These are phyloP conservation scores for Kodamaea fukazawae DNA, from an alignment of 805 yeast species.

Conservation along the genomic window DNA sequence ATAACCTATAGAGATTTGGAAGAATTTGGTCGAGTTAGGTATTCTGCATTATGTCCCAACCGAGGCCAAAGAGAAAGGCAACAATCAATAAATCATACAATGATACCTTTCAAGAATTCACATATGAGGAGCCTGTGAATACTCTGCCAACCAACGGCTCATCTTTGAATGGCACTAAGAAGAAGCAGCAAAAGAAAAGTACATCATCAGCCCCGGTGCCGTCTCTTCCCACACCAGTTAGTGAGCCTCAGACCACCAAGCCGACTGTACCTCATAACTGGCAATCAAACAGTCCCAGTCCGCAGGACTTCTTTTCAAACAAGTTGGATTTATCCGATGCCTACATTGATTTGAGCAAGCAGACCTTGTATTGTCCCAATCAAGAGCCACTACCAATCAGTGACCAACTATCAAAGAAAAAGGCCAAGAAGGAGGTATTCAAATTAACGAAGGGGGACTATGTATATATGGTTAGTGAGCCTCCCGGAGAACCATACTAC, in stretches of 20 bases:
- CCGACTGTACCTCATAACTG: constrained; percentile 43
- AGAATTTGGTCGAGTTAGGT: background rate
- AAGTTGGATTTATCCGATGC: constrained; percentile 42
- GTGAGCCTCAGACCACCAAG: constrained; percentile 1
- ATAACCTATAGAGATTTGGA: background rate
- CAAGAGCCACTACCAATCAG: constrained; percentile 17
- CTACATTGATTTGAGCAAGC: constrained; percentile 35
- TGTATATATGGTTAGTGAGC: constrained; percentile 84
- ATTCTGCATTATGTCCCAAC: constrained; percentile 18
- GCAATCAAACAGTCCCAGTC: constrained; percentile 42
- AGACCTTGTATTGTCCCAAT: constrained; percentile 38
- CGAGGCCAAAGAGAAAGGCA: constrained; percentile 38
- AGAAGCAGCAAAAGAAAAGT: background rate
- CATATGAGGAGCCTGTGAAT: constrained; percentile 19
- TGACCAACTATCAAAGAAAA: constrained; percentile 4
- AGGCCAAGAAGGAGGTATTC: constrained; percentile 23
- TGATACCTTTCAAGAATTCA: constrained; percentile 29
- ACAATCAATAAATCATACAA: constrained; percentile 35
- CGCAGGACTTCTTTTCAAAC: constrained; percentile 41
- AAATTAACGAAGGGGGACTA: constrained; percentile 55
- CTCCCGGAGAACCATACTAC: constrained; percentile 92
- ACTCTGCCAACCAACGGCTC: background rate
- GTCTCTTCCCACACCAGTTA: background rate
- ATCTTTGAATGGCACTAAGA: background rate
- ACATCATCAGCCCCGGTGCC: background rate